phyloP scores from a whole-genome alignment of 2,329 filamentous ascomycete genomes.

The Aspergillus sp. region DNA sequence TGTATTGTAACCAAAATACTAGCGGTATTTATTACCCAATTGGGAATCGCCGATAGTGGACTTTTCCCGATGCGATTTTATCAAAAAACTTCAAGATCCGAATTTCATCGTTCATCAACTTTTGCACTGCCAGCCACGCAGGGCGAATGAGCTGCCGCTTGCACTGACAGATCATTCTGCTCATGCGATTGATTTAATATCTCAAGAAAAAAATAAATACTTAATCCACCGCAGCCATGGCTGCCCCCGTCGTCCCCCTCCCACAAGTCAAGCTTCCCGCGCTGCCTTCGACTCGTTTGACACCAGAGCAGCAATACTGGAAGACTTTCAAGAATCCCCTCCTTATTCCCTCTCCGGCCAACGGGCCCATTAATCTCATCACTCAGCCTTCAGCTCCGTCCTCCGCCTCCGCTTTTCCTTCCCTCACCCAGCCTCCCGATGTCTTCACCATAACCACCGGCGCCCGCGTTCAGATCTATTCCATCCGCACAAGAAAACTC shows the following conservation, averaged over 20 bases:
- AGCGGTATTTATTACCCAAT: neutral
- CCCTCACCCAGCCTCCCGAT: constrained; percentile 44
- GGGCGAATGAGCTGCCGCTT: neutral
- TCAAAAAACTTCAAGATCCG: neutral
- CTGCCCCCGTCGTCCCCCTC: constrained; percentile 76
- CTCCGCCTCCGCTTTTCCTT: constrained; percentile 36
- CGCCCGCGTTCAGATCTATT: constrained; percentile 89
- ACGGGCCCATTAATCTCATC: constrained; percentile 86
- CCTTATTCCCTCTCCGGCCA: constrained; percentile 83
- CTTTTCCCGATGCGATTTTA: neutral
- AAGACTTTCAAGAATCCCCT: constrained; percentile 88
- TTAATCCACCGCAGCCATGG: constrained; percentile 53
- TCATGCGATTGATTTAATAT: constrained; percentile 1
- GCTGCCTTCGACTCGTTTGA: constrained; percentile 70
- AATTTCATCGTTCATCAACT: neutral
- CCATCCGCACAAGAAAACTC: constrained; percentile 82
- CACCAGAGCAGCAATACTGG: constrained; percentile 95
- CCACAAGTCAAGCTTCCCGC: constrained; percentile 77
- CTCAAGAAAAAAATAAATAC: neutral
- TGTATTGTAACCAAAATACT: no score
- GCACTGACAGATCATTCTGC: neutral
- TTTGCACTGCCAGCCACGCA: neutral
- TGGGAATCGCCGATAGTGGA: neutral
- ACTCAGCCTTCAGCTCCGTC: constrained; percentile 59
- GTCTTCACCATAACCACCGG: constrained; percentile 92